These are phyloP conservation scores for Hypoxylon lienhwacheense DNA, from an alignment of 495 filamentous ascomycete species.

Conservation along the genomic window DNA sequence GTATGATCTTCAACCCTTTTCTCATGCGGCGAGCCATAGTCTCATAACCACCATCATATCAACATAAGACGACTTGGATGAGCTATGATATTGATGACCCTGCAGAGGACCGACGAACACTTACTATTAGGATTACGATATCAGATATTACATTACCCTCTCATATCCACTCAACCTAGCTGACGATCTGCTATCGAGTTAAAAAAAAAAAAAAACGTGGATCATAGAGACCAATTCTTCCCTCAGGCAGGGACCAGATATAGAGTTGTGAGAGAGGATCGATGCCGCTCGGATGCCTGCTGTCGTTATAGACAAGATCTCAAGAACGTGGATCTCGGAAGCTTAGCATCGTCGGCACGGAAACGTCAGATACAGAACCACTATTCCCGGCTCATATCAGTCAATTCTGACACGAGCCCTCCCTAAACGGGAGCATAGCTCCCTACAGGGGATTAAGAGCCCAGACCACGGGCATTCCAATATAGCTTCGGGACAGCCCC, in stretches of 20 bases:
- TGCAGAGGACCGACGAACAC: constrained; percentile 9
- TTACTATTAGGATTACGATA: constrained; percentile 19
- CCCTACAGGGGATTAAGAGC: constrained; percentile 28
- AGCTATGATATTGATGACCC: constrained; percentile 26
- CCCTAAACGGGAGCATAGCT: constrained; percentile 37
- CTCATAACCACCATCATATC: constrained; percentile 7
- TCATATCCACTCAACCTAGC: constrained; percentile 24
- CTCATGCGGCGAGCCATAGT: constrained; percentile 42
- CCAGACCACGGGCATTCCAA: constrained; percentile 35
- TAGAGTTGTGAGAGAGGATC: constrained; percentile 26
- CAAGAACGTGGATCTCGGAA: constrained; percentile 51
- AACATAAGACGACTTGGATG: constrained; percentile 17
- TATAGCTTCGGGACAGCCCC: constrained; percentile 47
- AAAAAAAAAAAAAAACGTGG: constrained; percentile 19
- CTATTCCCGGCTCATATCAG: constrained; percentile 35
- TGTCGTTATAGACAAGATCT: constrained; percentile 51
- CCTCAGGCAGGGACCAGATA: constrained; percentile 17
- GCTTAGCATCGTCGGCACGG: constrained; percentile 41
- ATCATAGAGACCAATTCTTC: constrained; percentile 1
- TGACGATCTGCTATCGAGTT: constrained; percentile 11
- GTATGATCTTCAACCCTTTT: constrained; percentile 49
- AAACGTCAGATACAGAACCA: constrained; percentile 42
- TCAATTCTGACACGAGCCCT: constrained; percentile 46
- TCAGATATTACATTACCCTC: constrained; percentile 26
- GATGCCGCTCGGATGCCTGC: constrained; percentile 53